A percentile compares a stretch with the other conserved stretches of the same genome.
Evolutionary conservation across 2,329 filamentous ascomycete species (phyloP).

Genomic region (Cladophialophora psammophila): DNA sequence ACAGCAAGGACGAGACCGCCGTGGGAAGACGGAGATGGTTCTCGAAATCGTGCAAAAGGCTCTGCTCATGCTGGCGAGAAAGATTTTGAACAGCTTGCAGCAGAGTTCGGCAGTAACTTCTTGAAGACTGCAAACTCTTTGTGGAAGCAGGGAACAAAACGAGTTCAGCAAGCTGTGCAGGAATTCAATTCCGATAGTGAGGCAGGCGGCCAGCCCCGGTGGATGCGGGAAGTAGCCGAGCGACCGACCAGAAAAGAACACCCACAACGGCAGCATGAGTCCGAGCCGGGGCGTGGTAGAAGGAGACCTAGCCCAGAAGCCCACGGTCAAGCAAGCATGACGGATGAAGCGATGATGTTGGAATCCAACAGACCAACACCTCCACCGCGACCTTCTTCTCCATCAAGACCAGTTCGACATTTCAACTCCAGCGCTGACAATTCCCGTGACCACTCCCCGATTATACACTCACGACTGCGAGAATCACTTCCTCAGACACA

Average conservation of each 20-base stretch:
- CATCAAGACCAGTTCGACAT: constrained; percentile 32
- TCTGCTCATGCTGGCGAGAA: constrained; percentile 62
- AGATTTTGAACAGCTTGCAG: constrained; percentile 81
- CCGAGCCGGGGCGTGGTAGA: constrained; percentile 33
- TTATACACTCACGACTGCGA: constrained; percentile 53
- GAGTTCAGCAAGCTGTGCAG: constrained; percentile 87
- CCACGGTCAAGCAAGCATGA: constrained; percentile 36
- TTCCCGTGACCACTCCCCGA: constrained; percentile 59
- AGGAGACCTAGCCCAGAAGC: constrained; percentile 27
- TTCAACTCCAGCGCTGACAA: constrained; percentile 33
- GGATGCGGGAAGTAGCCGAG: constrained; percentile 81
- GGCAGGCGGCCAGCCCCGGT: constrained; percentile 89
- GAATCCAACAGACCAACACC: constrained; percentile 71
- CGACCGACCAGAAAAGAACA: constrained; percentile 41
- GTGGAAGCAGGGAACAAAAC: constrained; percentile 95
- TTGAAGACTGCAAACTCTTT: constrained; percentile 94
- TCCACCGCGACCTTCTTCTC: constrained; percentile 44
- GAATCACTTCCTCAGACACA: constrained; percentile 50
- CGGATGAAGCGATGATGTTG: constrained; percentile 73
- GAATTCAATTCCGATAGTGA: constrained; percentile 76
- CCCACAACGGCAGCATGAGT: constrained; percentile 32
- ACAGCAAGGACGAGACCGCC: constrained; percentile 38
- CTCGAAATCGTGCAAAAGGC: constrained; percentile 42
- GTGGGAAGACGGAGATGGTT: constrained; percentile 15
- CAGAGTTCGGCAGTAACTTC: constrained; percentile 80